Conservation (phyloP, 208 protist species). For the Trypanosomatidae sp. region DNA sequence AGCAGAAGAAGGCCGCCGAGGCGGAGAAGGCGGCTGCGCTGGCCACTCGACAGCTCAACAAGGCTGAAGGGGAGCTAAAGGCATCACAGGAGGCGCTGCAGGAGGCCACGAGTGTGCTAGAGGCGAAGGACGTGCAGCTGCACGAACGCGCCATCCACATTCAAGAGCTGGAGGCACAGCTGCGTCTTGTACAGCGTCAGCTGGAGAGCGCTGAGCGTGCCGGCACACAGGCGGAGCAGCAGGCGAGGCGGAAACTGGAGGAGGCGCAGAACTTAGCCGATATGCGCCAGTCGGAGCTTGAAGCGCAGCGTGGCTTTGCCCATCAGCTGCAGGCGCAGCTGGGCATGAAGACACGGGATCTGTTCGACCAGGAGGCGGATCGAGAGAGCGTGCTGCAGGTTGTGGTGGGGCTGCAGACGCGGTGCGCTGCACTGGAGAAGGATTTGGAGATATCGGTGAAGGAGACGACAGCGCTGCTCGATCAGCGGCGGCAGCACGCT, state of each 20-base stretch:
- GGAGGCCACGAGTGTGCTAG: conserved; percentile 9
- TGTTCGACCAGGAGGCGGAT: conserved; percentile 25
- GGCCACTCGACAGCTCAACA: background rate
- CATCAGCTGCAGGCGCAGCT: conserved; percentile 26
- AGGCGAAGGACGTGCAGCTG: conserved; percentile 25
- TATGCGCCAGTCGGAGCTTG: conserved; percentile 13
- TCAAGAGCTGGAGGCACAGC: conserved; percentile 18
- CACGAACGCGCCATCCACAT: conserved; percentile 25
- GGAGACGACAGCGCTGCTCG: conserved; percentile 16
- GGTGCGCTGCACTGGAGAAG: conserved; percentile 9
- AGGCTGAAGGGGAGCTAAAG: conserved; percentile 8
- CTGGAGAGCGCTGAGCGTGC: too few species aligned
- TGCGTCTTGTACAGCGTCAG: conserved; percentile 20
- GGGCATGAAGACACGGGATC: conserved; percentile 11
- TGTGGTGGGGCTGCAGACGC: conserved; percentile 13
- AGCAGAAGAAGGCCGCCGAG: conserved; percentile 24
- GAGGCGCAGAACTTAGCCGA: conserved; percentile 14
- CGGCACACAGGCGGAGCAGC: too few species aligned
- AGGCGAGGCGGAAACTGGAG: background rate
- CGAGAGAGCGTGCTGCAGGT: conserved; percentile 28
- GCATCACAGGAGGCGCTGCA: conserved; percentile 8
- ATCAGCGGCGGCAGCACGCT: conserved; percentile 13
- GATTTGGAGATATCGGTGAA: conserved; percentile 11
- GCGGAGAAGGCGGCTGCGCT: conserved; percentile 18
- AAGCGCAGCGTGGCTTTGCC: conserved; percentile 26